phyloP scores from a whole-genome alignment of 495 filamentous ascomycete genomes.

The Corynascus novoguineensis region DNA sequence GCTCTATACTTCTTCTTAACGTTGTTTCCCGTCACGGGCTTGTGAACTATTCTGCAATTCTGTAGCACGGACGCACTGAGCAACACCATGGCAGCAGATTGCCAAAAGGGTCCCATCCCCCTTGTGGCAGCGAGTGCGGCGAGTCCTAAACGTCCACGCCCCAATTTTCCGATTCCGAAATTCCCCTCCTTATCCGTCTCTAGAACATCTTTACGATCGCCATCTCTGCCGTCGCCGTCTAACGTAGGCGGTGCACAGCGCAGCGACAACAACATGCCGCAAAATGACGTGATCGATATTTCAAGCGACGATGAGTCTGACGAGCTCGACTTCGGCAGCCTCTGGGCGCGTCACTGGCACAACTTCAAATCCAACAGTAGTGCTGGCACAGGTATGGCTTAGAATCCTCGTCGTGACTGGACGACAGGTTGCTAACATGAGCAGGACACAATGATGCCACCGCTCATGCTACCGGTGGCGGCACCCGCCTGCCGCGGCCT shows the following conservation, averaged over 20 bases:
- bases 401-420: too few relatives aligned
- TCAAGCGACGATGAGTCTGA: too few relatives aligned
- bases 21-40: not conserved
- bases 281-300: slow-evolving; percentile 1
- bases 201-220: too few relatives aligned
- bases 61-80: not conserved
- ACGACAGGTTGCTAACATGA: too few relatives aligned
- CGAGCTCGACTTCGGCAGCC: too few relatives aligned
- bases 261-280: slow-evolving; percentile 1
- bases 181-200: too few relatives aligned
- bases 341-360: too few relatives aligned
- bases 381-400: too few relatives aligned
- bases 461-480: too few relatives aligned
- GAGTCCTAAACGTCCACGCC: slow-evolving; percentile 12
- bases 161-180: not conserved
- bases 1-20: slow-evolving; percentile 4
- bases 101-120: not conserved
- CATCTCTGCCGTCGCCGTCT: slow-evolving; percentile 10
- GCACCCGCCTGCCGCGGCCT: too few relatives aligned
- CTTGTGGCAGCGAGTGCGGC: not conserved
- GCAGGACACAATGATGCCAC: too few relatives aligned
- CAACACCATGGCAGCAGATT: not conserved
- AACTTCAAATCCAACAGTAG: too few relatives aligned
- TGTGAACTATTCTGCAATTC: slow-evolving; percentile 12
- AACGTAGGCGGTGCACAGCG: not conserved